Evolutionary conservation across 2,329 filamentous ascomycete species (phyloP).

Genomic region (Arthrobotrys iridis): DNA sequence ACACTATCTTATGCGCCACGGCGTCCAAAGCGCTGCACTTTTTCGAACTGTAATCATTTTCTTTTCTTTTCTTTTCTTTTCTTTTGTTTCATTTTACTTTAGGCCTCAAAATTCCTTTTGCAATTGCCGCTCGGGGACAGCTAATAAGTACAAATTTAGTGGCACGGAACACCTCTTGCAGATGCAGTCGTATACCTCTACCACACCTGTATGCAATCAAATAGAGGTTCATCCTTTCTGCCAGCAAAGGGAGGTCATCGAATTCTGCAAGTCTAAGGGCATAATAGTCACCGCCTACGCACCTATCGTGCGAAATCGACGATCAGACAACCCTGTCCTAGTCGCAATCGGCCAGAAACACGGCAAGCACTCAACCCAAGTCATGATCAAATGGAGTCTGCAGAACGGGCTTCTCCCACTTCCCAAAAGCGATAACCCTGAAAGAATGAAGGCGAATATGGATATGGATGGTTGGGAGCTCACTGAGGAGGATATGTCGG

Average conservation of each 20-base stretch:
- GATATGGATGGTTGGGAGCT: constrained; percentile 72
- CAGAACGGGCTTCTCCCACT: constrained; percentile 78
- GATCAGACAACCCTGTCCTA: constrained; percentile 75
- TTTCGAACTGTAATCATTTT: background rate
- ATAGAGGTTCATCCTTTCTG: constrained; percentile 87
- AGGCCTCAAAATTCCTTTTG: background rate
- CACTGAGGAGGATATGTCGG: constrained; percentile 69
- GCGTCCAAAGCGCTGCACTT: too few species aligned
- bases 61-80: background rate
- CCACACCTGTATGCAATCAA: constrained; percentile 76
- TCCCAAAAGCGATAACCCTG: constrained; percentile 74
- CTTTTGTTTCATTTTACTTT: background rate
- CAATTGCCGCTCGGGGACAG: background rate
- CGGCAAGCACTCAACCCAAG: constrained; percentile 74
- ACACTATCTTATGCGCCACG: background rate
- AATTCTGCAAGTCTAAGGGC: constrained; percentile 71
- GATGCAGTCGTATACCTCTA: constrained; percentile 24
- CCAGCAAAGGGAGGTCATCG: constrained; percentile 72
- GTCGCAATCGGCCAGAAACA: constrained; percentile 74
- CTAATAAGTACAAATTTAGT: constrained; percentile 6
- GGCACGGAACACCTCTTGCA: constrained; percentile 27
- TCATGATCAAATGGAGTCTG: constrained; percentile 80
- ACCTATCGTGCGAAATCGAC: constrained; percentile 75
- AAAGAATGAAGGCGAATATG: constrained; percentile 73
- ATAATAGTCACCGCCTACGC: constrained; percentile 83